A percentile compares a stretch with the other conserved stretches of the same genome.
These are phyloP conservation scores for Chalaropsis thielavioides DNA, from an alignment of 2,329 filamentous ascomycete species.

Conservation along the genomic window DNA sequence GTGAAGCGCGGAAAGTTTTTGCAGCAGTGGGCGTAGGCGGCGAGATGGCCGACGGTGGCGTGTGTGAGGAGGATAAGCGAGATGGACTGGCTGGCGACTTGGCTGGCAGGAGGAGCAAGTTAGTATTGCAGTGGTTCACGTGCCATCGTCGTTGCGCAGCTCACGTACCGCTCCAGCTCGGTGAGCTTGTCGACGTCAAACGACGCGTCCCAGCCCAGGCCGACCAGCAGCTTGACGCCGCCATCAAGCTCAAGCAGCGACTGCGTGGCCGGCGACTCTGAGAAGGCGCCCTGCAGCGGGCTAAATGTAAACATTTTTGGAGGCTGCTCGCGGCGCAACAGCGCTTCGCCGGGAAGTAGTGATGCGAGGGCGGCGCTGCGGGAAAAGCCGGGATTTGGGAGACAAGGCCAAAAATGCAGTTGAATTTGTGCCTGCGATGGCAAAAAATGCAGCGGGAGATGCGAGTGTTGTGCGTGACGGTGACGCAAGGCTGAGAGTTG, in stretches of 20 bases:
- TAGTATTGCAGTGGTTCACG: too few species aligned
- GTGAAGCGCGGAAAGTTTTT: slow-evolving; percentile 88
- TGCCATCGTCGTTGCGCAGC: too few species aligned
- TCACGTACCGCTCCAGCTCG: slow-evolving; percentile 66
- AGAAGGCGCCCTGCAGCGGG: slow-evolving; percentile 79
- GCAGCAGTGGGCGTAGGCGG: slow-evolving; percentile 91
- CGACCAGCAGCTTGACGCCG: slow-evolving; percentile 85
- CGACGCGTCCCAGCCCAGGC: slow-evolving; percentile 88
- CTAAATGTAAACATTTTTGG: slow-evolving; percentile 86
- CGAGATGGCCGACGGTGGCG: slow-evolving; percentile 79
- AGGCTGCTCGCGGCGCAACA: background rate
- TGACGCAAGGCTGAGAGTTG: background rate
- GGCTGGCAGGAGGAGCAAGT: slow-evolving; percentile 36
- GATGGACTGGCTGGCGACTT: slow-evolving; percentile 59
- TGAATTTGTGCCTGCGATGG: background rate
- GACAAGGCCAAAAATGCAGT: background rate
- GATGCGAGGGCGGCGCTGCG: background rate
- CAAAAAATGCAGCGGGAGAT: background rate
- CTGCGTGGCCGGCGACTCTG: slow-evolving; percentile 72
- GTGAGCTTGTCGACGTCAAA: slow-evolving; percentile 72
- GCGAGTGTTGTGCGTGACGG: background rate
- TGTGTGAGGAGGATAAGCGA: slow-evolving; percentile 92
- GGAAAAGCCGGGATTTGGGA: background rate
- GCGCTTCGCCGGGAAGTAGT: background rate
- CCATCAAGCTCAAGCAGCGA: slow-evolving; percentile 95